Conservation (phyloP, 163 green algal genomes). For the Coccomyxa subellipsoidea region DNA sequence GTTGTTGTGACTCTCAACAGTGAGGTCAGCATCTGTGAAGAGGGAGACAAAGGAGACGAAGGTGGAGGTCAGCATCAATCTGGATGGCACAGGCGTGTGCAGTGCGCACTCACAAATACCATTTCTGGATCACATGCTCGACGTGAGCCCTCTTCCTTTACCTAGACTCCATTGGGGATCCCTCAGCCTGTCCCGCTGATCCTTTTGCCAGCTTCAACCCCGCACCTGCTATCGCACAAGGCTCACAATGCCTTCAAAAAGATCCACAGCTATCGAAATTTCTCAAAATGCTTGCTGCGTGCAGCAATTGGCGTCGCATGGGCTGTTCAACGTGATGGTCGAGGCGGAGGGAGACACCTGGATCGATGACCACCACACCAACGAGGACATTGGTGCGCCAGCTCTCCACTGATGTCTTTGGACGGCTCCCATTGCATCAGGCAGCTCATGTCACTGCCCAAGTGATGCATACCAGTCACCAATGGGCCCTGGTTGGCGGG, state of each 20-base stretch:
- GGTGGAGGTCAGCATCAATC: conserved; percentile 83
- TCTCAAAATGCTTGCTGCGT: too few relatives aligned
- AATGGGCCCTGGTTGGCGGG: too few relatives aligned
- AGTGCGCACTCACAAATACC: conserved; percentile 74
- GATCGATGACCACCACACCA: conserved; percentile 99
- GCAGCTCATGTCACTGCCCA: too few relatives aligned
- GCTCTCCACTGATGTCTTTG: not conserved
- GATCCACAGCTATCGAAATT: too few relatives aligned
- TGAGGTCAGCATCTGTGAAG: conserved; percentile 47
- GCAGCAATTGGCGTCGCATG: conserved; percentile 93
- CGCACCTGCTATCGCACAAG: too few relatives aligned
- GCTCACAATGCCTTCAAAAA: too few relatives aligned
- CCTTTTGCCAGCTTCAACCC: too few relatives aligned
- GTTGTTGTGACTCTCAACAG: conserved; percentile 13
- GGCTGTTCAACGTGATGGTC: conserved; percentile 85
- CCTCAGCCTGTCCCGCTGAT: too few relatives aligned
- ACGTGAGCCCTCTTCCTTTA: conserved; percentile 45
- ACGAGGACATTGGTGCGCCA: conserved; percentile 85
- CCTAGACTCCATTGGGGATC: too few relatives aligned
- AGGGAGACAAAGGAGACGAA: conserved; percentile 89
- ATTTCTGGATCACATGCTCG: conserved; percentile 99
- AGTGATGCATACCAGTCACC: too few relatives aligned
- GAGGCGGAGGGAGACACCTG: conserved; percentile 86
- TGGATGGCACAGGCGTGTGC: conserved; percentile 90
- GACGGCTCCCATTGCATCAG: too few relatives aligned